These are phyloP conservation scores for Pichia sp. DNA, from an alignment of 1,139 yeast genomes.

Conservation along the genomic window DNA sequence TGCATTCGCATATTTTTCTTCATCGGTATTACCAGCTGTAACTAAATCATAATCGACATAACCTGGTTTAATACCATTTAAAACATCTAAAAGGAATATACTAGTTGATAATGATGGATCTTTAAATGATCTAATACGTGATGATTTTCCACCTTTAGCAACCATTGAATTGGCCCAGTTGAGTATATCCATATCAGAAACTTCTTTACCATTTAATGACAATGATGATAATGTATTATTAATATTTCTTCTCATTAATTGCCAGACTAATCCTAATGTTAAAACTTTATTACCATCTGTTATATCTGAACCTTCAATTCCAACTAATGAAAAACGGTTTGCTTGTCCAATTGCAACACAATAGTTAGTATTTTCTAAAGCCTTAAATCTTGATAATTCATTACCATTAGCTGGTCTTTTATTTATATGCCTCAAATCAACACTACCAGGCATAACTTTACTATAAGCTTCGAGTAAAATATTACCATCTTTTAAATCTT, in stretches of 20 bases:
- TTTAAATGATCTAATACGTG: slow-evolving; percentile 72
- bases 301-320: slow-evolving; percentile 97
- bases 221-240: slow-evolving; percentile 72
- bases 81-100: slow-evolving; percentile 77
- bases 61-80: slow-evolving; percentile 93
- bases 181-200: slow-evolving; percentile 79
- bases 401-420: slow-evolving; percentile 67
- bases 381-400: slow-evolving; percentile 84
- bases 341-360: slow-evolving; percentile 95
- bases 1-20: slow-evolving; percentile 88
- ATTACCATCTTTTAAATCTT: slow-evolving; percentile 91
- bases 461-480: slow-evolving; percentile 88
- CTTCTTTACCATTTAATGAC: slow-evolving; percentile 63
- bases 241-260: slow-evolving; percentile 94
- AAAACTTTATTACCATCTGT: slow-evolving; percentile 88
- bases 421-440: slow-evolving; percentile 73
- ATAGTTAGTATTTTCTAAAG: slow-evolving; percentile 91
- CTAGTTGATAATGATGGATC: slow-evolving; percentile 74
- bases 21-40: slow-evolving; percentile 68
- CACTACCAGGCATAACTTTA: slow-evolving; percentile 91
- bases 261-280: slow-evolving; percentile 97
- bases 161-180: slow-evolving; percentile 91
- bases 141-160: slow-evolving; percentile 71
- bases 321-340: slow-evolving; percentile 86
- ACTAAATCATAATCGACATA: slow-evolving; percentile 95